Evolutionary conservation across 306 rosid species (phyloP), one percentile per base, ranked within the genome.

Genomic region (Cucurbita ficifolia): DNA sequence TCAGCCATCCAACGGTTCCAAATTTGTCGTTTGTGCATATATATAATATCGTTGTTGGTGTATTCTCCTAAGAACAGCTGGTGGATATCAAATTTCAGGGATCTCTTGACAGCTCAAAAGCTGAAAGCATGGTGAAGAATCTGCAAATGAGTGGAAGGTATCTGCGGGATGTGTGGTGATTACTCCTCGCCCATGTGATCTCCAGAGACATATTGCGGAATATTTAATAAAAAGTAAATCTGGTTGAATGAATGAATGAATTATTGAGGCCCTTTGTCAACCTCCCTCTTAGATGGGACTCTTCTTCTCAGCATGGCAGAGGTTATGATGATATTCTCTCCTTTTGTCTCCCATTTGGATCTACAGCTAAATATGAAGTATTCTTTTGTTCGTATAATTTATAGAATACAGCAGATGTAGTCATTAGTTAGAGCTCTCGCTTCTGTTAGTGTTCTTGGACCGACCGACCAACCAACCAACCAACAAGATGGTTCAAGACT

Each of bases 131-230:
- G 92, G 90, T 95, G 75, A 95, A 95, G 84, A 91, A 81, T 84
- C 89, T 95, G 67, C 97, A 91, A 82, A 88, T 72, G 84, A 87
- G 10, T 60, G 97, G 97, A 60, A 79, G 97, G 79, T 91, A 95
- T 83, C 77, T 91, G 85, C 97, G 99, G 74, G 99, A 95, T 68
- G 97, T 95, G 45, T 95, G 99, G 99, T 91, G 76, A 90, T 68
- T 73, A 79, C 42, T 73, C 43, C 50, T 4, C 70, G n/a, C 77
- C 52, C 67, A 52, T 42, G 60, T 24, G 21, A 74, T 55, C 24
- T 65, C n/a, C 53, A 43, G 18, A 65, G 53, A 54, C 43, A 38
- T 13, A 14, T 24, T 55, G 19, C 60, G 18, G 45, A 71, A 71
- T 71, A 71, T 35, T 55, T 19, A 73, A 54, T 12, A 51, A 51